A percentile compares a stretch with the other conserved stretches of the same genome.
These are phyloP conservation scores for Mortierella sp. DNA, from an alignment of 371 early-diverging fungal species.

Conservation along the genomic window DNA sequence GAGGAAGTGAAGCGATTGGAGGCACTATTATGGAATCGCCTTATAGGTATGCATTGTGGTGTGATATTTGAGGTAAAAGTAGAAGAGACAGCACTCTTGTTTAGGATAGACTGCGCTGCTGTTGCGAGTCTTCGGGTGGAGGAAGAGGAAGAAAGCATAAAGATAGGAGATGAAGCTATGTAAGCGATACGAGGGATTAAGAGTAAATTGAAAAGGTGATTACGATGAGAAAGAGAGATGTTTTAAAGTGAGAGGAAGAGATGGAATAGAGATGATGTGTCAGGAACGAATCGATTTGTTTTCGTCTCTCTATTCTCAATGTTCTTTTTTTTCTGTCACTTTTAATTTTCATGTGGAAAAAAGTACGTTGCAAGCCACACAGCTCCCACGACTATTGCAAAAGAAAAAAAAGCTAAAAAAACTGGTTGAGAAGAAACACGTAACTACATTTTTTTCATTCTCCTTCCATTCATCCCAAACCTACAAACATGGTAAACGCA, in stretches of 20 bases:
- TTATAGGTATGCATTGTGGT: conserved; percentile 8
- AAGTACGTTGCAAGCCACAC: too few species aligned
- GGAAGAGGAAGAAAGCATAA: neutral
- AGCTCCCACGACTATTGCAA: too few species aligned
- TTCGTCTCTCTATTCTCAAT: neutral
- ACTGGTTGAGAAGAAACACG: too few species aligned
- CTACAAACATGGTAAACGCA: conserved; percentile 26
- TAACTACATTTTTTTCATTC: too few species aligned
- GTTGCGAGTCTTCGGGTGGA: conserved; percentile 11
- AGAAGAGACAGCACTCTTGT: neutral
- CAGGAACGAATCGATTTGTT: neutral
- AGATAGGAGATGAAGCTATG: neutral
- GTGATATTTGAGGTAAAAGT: neutral
- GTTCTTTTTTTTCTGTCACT: too few species aligned
- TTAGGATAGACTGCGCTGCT: conserved; percentile 11
- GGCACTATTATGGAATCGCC: neutral
- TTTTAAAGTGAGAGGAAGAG: neutral
- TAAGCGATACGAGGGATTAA: neutral
- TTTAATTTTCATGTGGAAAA: too few species aligned
- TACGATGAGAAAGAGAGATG: too few species aligned
- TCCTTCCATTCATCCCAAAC: too few species aligned
- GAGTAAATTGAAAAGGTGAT: neutral
- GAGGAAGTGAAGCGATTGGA: neutral
- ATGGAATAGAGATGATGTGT: neutral
- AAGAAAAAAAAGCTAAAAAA: too few species aligned